These are phyloP conservation scores for Castanopsis chinensis DNA, from an alignment of 306 rosid genomes.

Conservation along the genomic window DNA sequence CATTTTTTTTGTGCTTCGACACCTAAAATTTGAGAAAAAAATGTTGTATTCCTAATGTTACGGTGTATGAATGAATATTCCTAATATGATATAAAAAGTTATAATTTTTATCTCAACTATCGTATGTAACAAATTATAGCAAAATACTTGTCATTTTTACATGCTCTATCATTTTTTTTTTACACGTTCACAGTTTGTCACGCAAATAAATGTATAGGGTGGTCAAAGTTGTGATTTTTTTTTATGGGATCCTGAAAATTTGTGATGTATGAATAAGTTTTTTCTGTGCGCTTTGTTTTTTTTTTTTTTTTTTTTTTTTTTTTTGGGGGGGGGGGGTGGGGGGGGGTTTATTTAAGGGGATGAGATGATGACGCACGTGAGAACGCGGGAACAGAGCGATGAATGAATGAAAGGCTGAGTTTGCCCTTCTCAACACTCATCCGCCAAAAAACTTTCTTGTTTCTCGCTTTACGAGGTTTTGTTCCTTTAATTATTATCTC, in stretches of 20 bases:
- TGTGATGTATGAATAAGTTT: too few relatives aligned
- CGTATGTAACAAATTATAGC: too few relatives aligned
- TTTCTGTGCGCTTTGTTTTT: not conserved
- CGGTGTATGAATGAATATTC: fast-evolving
- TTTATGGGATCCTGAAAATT: too few relatives aligned
- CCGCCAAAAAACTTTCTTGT: constrained; percentile 31
- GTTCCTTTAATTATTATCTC: not conserved
- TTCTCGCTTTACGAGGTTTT: constrained; percentile 46
- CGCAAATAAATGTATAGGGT: too few relatives aligned
- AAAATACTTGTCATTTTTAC: too few relatives aligned
- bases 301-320: not conserved
- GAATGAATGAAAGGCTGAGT: constrained; percentile 56
- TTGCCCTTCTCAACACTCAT: constrained; percentile 50
- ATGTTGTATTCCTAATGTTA: fast-evolving
- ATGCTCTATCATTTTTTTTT: too few relatives aligned
- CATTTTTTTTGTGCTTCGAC: fast-evolving
- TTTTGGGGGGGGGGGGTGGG: not conserved
- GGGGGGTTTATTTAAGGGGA: too few relatives aligned
- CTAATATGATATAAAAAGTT: too few relatives aligned
- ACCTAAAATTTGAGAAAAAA: fast-evolving
- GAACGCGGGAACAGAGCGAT: constrained; percentile 41
- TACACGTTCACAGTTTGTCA: fast-evolving
- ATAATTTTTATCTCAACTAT: too few relatives aligned
- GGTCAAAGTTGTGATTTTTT: too few relatives aligned
- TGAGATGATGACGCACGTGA: constrained; percentile 68